Base-by-base conservation (phyloP, 306 rosid genomes). In the Vicia sativa region DNA sequence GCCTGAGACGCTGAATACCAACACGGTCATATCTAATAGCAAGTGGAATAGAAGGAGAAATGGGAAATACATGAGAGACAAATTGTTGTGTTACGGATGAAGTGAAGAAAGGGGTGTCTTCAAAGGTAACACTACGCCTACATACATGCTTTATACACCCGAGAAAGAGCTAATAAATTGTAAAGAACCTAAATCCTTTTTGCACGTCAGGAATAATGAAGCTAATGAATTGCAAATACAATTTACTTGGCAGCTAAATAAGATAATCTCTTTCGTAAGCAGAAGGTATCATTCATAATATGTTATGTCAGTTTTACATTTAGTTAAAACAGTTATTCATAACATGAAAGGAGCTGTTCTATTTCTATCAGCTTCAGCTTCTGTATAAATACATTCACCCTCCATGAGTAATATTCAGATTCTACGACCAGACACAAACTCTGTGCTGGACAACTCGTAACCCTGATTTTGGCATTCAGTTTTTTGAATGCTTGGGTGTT, bases 351-450 rank as follows among this genome's bases (percentile, higher is more conserved):
- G 19, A 49, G 55, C 13, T 8, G 55, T 16, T 49, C 55, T 49
- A 18, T 49, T 49, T 49, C 28, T 49, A 49, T 8, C 55, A 49
- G 55, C 55, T 49, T 49, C 55, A 49, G 55, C 55, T 49, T 49
- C 26, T 9, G 11, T 19, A 50, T 50, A 50, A 14, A 14, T 50
- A 18, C 29, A 10, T 9, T 15, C 5, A 15, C 7, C 54, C 28
- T 49, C 3, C 12, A 4, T 8, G 55, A 49, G 26, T 16, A 49
- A 49, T 48, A 48, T 48, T 48, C 11, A 16, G 55, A 18, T 48
- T 48, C 12, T 8, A 54, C 11, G 37, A 55, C 11, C 38, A 6
- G 11, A 13, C 39, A n/a, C 38, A 56, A 56, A 56, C 41, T 56
- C n/a, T 12, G 62, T 56, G 41, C 11, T 26, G 41, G 62, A n/a